Percentiles rank a stretch among this genome's conserved stretches.
Conservation (phyloP, 1,284 basidiomycete genomes). For the Cutaneotrichosporon sp. region DNA sequence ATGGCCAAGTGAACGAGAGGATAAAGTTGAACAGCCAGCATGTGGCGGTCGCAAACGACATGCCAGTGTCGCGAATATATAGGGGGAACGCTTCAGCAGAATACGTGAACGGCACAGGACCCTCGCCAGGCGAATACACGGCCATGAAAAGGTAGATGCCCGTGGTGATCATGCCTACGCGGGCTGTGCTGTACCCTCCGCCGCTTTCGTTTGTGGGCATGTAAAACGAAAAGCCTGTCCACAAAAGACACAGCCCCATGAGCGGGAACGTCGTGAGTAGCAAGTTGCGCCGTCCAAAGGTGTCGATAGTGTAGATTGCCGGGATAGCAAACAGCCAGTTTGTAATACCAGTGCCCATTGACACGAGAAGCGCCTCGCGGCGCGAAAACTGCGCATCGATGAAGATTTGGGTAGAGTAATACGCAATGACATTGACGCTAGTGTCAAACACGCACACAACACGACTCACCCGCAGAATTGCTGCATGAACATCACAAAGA, state of each 20-base stretch:
- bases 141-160: constrained; percentile 16
- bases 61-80: constrained; percentile 50
- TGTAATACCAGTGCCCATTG: constrained; percentile 56
- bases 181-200: constrained; percentile 16
- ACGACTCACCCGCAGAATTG: constrained; percentile 34
- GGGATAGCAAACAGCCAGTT: constrained; percentile 27
- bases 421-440: constrained; percentile 7
- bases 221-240: constrained; percentile 43
- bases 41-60: constrained; percentile 48
- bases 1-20: constrained; percentile 58
- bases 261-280: constrained; percentile 57
- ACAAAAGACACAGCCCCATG: constrained; percentile 47
- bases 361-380: constrained; percentile 54
- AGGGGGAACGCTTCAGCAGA: constrained; percentile 48
- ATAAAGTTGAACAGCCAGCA: constrained; percentile 35
- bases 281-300: constrained; percentile 62
- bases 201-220: background rate
- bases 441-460: constrained; percentile 1
- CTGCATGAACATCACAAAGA: constrained; percentile 63
- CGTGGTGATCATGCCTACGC: constrained; percentile 41
- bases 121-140: constrained; percentile 54
- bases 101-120: constrained; percentile 61
- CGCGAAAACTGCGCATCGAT: constrained; percentile 49
- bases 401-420: constrained; percentile 60
- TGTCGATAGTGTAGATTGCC: constrained; percentile 30